Conservation (phyloP, 2,329 filamentous ascomycete genomes). For the Arthrobotrys sphaeroides region DNA sequence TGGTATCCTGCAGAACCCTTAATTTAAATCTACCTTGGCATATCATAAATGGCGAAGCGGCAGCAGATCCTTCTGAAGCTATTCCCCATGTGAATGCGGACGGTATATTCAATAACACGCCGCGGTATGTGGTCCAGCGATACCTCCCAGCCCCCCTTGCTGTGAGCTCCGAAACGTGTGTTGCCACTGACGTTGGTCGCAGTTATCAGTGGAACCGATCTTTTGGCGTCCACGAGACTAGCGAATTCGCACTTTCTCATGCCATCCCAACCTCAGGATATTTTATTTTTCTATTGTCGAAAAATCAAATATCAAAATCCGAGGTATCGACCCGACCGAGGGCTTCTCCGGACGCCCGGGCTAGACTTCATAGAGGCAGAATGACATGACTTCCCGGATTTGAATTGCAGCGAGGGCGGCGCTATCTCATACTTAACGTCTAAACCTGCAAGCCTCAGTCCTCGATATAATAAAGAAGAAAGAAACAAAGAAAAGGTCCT, state of each 20-base stretch:
- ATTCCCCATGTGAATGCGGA: constrained; percentile 13
- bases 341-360: no score
- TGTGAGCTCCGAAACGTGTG: constrained; percentile 20
- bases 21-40: constrained; percentile 15
- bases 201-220: neutral
- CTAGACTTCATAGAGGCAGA: neutral
- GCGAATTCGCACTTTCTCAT: neutral
- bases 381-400: neutral
- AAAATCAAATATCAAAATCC: neutral
- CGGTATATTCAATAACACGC: neutral
- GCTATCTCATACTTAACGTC: constrained; percentile 7
- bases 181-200: constrained; percentile 12
- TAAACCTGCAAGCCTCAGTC: neutral
- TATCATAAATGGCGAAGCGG: neutral
- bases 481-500: no score
- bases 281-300: neutral
- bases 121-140: no score
- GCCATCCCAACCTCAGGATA: neutral
- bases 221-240: neutral
- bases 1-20: constrained; percentile 6
- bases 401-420: neutral
- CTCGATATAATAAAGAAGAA: neutral
- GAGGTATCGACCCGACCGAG: neutral
- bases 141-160: neutral
- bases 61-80: neutral